Evolutionary conservation across 129 eudicot genomes (phyloP), one percentile per base, ranked within the genome.

Genomic region (Artemisia tridentata): DNA sequence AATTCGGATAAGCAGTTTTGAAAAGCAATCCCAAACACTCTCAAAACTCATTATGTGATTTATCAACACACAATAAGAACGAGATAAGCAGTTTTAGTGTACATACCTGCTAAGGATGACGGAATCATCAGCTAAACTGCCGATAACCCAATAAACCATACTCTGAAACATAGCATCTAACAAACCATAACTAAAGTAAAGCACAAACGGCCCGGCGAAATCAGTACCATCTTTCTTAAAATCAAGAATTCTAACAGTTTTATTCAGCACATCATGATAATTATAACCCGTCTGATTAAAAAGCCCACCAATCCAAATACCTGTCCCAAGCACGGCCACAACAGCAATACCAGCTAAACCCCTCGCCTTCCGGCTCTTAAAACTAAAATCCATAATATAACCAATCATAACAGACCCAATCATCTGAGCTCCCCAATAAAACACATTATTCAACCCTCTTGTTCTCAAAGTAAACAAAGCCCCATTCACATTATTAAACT

Each of bases 401-500:
- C 98, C 98, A 11, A 92, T 80, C 77, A 84, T 56, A n/a, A 87
- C 82, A 12, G 99, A 95, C 10, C 99, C 99, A 21, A 95, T 47
- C 99, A 95, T 95, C 73, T 95, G 99, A 1, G 99, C 99, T 18
- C 96, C 99, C 99, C 99, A 95, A 52, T 95, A 95, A 18, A 95
- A 88, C 61, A 95, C 84, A 53, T 95, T 95, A 69, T 90, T 90
- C 25, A 95, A 69, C 13, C 97, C 99, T 11, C 96, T 79, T 17
- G 99, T 95, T 70, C 99, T 88, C 55, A 95, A 63, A 69, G 76
- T 95, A 31, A 95, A 95, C 77, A 90, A 69, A 11, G 78, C 92
- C 51, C 89, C 97, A 54, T 90, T 95, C 21, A 95, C 99, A 54
- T 95, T 90, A 57, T 86, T 95, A 31, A 95, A 95, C 63, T 95